Base-by-base conservation (phyloP, 306 rosid species). In the Chamaecrista fasciculata region DNA sequence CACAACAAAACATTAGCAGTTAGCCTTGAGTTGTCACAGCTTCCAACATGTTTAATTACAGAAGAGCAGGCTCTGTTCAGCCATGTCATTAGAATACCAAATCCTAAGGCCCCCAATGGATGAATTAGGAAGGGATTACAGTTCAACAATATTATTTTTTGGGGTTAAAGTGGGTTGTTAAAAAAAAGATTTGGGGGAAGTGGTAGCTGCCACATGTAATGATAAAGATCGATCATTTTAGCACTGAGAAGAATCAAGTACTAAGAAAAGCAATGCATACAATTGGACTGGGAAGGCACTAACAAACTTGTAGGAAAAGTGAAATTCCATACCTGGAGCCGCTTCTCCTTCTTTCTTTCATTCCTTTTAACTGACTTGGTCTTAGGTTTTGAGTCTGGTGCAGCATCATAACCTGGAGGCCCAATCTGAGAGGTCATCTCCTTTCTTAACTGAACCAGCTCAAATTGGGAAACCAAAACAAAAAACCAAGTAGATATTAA, bases 261-360 rank as follows among this genome's bases (percentile, higher is more conserved):
- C 52, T 0, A 6, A 3, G 52, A 40, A 18, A 28, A 56, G 39
- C 0, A n/a, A 56, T 29, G 39, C 0, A 28, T 28, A 4, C 21
- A 56, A 10, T 15, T 56, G 24, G 60, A 5, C 19, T 23, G 33
- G 10, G 33, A 53, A 59, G 42, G 8, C 26, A 58, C 24, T 2
- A 5, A 19, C n/a, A n/a, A 47, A n/a, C 2, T 47, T 6, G 24
- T 3, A 19, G 24, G 57, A 46, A 10, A 15, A 3, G 9, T 16
- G 19, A 67, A 29, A 4, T 6, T 42, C 46, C 51, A 63, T 9
- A 87, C 98, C 91, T 90, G 97, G 42, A 83, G 75, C 48, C 97
- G 90, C 80, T 85, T 90, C 75, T 92, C 98, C 78, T 90, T 92
- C 87, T 92, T 93, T 76, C 90, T 87, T 62, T 90, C 96, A 39